Evolutionary conservation across 192 early-diverging fungal genomes (phyloP).

Genomic region (Backusella mclennaniae): DNA sequence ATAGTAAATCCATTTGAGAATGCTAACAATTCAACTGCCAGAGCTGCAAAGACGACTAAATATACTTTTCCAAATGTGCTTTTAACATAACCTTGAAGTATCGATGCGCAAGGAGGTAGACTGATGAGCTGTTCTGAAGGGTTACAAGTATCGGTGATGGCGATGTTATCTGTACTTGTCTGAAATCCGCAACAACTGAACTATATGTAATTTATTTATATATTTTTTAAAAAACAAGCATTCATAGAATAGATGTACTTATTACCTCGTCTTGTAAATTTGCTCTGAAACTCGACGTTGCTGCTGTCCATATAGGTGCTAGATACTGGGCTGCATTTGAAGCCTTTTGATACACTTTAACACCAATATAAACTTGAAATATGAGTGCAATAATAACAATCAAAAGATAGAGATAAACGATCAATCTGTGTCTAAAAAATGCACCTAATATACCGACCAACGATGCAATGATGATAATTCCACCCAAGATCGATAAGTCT

Average conservation of each 20-base stretch:
- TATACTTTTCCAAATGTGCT: constrained; percentile 15
- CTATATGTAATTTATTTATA: background rate
- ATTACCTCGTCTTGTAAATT: constrained; percentile 22
- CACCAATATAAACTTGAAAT: constrained; percentile 19
- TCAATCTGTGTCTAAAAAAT: constrained; percentile 4
- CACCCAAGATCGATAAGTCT: constrained; percentile 16
- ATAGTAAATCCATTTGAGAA: constrained; percentile 29
- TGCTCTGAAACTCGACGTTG: constrained; percentile 4
- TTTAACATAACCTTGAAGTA: constrained; percentile 4
- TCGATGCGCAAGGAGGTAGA: constrained; percentile 5
- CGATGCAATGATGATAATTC: constrained; percentile 16
- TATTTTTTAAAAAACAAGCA: background rate
- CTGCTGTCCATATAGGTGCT: background rate
- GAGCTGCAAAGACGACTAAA: constrained; percentile 28
- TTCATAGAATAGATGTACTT: background rate
- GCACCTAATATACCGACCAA: constrained; percentile 21
- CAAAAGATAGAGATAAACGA: constrained; percentile 16
- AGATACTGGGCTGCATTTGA: constrained; percentile 13
- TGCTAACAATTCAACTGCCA: constrained; percentile 24
- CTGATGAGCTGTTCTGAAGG: background rate
- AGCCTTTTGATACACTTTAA: constrained; percentile 19
- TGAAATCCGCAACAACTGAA: constrained; percentile 25
- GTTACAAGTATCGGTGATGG: constrained; percentile 2
- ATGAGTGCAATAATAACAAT: constrained; percentile 20
- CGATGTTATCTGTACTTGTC: constrained; percentile 16